Conservation (phyloP, 2,329 filamentous ascomycete species). For the Sporothrix sp. region DNA sequence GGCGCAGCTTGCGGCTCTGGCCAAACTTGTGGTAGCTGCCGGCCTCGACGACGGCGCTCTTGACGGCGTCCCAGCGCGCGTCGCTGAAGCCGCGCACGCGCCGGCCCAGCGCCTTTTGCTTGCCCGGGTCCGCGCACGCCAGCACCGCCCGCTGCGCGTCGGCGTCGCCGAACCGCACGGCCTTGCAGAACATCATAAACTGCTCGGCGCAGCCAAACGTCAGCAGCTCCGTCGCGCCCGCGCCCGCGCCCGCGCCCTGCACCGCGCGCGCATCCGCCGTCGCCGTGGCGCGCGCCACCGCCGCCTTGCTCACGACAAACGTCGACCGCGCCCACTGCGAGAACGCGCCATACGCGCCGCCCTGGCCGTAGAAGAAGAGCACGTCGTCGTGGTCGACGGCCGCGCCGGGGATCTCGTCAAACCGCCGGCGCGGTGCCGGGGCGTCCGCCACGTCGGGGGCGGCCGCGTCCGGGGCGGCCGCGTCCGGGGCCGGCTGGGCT, state of each 20-base stretch:
- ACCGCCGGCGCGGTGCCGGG: background rate
- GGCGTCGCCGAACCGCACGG: constrained; percentile 26
- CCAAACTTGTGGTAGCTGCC: constrained; percentile 54
- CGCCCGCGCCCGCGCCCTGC: background rate
- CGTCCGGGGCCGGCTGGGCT: background rate
- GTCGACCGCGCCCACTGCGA: constrained; percentile 27
- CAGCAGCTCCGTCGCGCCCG: constrained; percentile 16
- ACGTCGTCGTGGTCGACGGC: constrained; percentile 5
- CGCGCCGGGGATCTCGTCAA: background rate
- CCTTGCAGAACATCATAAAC: constrained; percentile 36
- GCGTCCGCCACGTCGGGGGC: background rate
- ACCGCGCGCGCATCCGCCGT: constrained; percentile 9
- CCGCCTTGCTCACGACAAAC: constrained; percentile 22
- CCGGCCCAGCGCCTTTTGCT: constrained; percentile 14
- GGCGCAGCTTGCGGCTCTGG: constrained; percentile 32
- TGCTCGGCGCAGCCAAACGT: constrained; percentile 30
- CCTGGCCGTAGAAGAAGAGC: constrained; percentile 26
- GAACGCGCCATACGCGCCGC: constrained; percentile 24
- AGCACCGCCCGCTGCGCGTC: background rate
- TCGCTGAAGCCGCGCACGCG: constrained; percentile 11
- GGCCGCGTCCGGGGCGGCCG: background rate
- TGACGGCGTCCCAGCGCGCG: constrained; percentile 23
- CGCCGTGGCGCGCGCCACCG: constrained; percentile 23
- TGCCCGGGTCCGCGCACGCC: constrained; percentile 4
- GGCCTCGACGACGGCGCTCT: constrained; percentile 44